Base-by-base conservation (phyloP, 2,329 filamentous ascomycete genomes). In the Tolypocladium ophioglossoides region DNA sequence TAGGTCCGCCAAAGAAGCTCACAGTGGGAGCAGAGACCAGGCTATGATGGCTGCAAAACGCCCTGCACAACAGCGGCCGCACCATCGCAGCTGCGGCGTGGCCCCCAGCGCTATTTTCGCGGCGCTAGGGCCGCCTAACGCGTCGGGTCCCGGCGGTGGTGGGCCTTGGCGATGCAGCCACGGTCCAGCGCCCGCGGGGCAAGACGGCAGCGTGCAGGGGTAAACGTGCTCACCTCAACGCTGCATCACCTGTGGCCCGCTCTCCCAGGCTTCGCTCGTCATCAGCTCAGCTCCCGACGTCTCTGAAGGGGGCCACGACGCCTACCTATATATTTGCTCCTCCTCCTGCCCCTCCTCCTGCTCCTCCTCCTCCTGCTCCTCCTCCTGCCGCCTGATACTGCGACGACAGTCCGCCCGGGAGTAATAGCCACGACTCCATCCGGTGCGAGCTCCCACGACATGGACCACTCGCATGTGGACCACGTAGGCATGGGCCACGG, bases 401-500 rank as follows among this genome's bases (percentile, higher is more conserved):
- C 40, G 10, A 44, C 20, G 12, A 11, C 27, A n/a, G n/a, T n/a
- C n/a, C n/a, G n/a, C n/a, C n/a, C n/a, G n/a, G n/a, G n/a, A n/a
- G n/a, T n/a, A n/a, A n/a, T n/a, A n/a, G n/a, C n/a, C n/a, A n/a
- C n/a, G 12, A 10, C 34, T 12, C 41, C 12, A 11, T 27, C 10
- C 41, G 3, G 20, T 27, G 14, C 40, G 22, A 30, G 16, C 0
- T 32, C 44, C 12, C 6, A n/a, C 30, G 47, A 44, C 41, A 60
- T 60, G 59, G 38, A 57, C 49, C 58, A 59, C 56, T 40, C 52
- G 10, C 30, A 14, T 50, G 77, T 77, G 73, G 73, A 76, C 54
- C 74, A 77, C 65, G 63, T 65, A 20, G 66, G 69, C 52, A 73
- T 72, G 68, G 68, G 74, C 53, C 74, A 77, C 65, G 63, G 69